A percentile compares a stretch with the other conserved stretches of the same genome.
phyloP scores from a whole-genome alignment of 257 asterid genomes.

The Anisodus tanguticus region DNA sequence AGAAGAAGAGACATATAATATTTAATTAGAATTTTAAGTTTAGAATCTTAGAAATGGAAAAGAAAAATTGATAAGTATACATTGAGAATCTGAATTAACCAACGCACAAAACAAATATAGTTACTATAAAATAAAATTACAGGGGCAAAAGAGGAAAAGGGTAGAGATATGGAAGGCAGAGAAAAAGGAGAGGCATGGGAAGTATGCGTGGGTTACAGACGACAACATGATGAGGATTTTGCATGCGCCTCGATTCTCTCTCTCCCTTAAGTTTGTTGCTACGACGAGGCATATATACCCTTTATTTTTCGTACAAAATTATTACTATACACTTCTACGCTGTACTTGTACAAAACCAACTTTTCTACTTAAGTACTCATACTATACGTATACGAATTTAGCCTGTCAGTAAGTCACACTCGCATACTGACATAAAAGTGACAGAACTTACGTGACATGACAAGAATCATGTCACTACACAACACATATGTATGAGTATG shows the following conservation, averaged over 20 bases:
- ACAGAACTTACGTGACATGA: slow-evolving; percentile 29
- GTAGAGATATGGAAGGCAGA: slow-evolving; percentile 19
- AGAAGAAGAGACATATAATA: neutral
- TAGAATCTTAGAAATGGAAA: neutral
- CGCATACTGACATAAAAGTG: slow-evolving; percentile 23
- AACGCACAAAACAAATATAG: slow-evolving; percentile 21
- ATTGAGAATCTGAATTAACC: no score
- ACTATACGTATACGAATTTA: neutral
- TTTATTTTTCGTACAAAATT: neutral
- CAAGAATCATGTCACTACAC: neutral
- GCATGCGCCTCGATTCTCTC: slow-evolving; percentile 80
- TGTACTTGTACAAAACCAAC: neutral
- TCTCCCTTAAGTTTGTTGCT: slow-evolving; percentile 21
- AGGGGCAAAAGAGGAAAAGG: slow-evolving; percentile 34
- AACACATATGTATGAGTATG: neutral
- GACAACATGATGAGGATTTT: slow-evolving; percentile 67
- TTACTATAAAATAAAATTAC: neutral
- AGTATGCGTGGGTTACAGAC: slow-evolving; percentile 55
- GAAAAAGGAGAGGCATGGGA: slow-evolving; percentile 50
- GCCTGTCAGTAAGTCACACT: neutral
- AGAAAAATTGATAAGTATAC: no score
- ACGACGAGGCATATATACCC: neutral
- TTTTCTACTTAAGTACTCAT: neutral
- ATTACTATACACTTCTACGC: slow-evolving; percentile 5
- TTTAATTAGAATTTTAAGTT: neutral